Evolutionary conservation across 805 yeast species (phyloP), one percentile per base, ranked within the genome.

Genomic region (Wickerhamomyces alni): DNA sequence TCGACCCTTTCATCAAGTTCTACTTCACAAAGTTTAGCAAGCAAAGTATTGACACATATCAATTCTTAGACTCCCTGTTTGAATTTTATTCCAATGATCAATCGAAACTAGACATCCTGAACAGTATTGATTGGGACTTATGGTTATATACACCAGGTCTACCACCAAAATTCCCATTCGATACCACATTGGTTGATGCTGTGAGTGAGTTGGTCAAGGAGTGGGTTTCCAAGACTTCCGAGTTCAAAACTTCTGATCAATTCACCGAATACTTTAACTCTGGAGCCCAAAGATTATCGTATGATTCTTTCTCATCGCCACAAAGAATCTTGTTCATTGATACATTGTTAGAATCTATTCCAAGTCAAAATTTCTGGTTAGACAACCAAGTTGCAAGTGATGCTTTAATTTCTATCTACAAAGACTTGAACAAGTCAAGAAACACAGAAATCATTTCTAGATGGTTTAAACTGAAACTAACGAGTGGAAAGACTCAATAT

Each of bases 151-250:
- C 72, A 31, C 83, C 93, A 5, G 96, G 96, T 2, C 73, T 88
- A 71, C 96, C 97, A 31, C 95, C 94, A 46, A 82, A 77, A 57
- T 95, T 94, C 13, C 55, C 74, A 27, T 87, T 88, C 55, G 87
- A 86, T 57, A 85, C 95, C 3, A 66, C 80, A 2, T 66, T 88
- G 52, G 95, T 83, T 8, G 87, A 82, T 52, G 72, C 75, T 54
- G 87, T 91, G 51, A 76, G 77, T 50, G 50, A 54, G 3, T 69
- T 88, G 41, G 87, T 89, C 17, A 67, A 69, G 15, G 69, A 64
- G 51, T 89, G 96, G 96, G 40, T 44, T 16, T 18, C 42, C 19
- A 49, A 51, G 33, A 38, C 55, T 8, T 17, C 37, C 1, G 35
- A 39, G 12, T 44, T 46, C 37, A 40, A 35, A 5, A 35, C 42